Evolutionary conservation across 2,329 filamentous ascomycete species (phyloP).

Genomic region (Fusarium algeriense): DNA sequence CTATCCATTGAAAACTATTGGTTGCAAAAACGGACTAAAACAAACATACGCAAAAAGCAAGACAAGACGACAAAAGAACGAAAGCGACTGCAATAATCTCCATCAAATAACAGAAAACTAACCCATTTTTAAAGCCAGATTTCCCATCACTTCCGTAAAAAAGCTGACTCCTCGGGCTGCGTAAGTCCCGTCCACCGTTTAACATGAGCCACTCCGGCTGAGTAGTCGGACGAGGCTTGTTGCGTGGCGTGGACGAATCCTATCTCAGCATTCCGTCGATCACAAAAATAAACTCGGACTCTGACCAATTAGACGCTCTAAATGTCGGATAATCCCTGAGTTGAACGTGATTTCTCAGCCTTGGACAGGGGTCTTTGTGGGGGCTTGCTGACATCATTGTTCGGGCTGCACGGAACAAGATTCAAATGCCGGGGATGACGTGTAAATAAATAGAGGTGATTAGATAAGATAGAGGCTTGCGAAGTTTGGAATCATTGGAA

Average conservation of each 20-base stretch:
- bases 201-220: conserved; percentile 19
- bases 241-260: conserved; percentile 5
- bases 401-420: neutral
- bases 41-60: neutral
- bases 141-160: neutral
- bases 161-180: neutral
- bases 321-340: neutral
- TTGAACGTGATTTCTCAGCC: conserved; percentile 4
- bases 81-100: neutral
- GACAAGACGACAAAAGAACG: neutral
- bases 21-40: neutral
- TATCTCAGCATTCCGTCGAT: neutral
- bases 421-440: neutral
- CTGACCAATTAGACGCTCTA: neutral
- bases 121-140: neutral
- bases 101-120: neutral
- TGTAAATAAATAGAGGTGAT: neutral
- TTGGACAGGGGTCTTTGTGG: conserved; percentile 1
- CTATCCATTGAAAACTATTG: neutral
- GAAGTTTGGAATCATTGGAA: neutral
- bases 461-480: neutral
- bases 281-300: conserved; percentile 19
- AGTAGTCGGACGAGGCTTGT: conserved; percentile 16
- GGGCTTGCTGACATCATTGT: conserved; percentile 14
- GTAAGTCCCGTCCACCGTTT: neutral